Evolutionary conservation across 495 filamentous ascomycete species (phyloP).

Genomic region (Neurospora sp.): DNA sequence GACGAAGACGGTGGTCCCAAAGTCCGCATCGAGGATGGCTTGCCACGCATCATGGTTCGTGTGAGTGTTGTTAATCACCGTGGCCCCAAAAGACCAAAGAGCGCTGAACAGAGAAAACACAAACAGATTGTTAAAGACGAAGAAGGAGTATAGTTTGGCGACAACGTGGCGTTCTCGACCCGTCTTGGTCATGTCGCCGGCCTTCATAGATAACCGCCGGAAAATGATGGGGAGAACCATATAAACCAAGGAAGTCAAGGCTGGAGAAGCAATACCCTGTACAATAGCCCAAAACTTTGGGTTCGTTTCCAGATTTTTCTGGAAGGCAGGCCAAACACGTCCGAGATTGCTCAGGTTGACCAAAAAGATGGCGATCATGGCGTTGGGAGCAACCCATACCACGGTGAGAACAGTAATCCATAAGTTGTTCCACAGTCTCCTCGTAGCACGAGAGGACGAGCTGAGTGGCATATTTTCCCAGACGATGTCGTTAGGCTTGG

Average conservation of each 20-base stretch:
- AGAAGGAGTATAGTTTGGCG: slow-evolving; percentile 87
- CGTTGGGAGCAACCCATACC: slow-evolving; percentile 91
- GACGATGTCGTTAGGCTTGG: slow-evolving; percentile 83
- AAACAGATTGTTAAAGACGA: slow-evolving; percentile 93
- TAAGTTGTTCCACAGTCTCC: slow-evolving; percentile 65
- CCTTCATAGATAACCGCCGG: slow-evolving; percentile 64
- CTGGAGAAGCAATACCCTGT: slow-evolving; percentile 90
- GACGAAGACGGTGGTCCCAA: slow-evolving; percentile 51
- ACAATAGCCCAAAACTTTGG: slow-evolving; percentile 69
- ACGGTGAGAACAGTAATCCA: slow-evolving; percentile 76
- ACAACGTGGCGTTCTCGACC: slow-evolving; percentile 89
- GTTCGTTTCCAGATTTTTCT: slow-evolving; percentile 49
- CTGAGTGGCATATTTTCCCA: slow-evolving; percentile 84
- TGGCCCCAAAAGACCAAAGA: slow-evolving; percentile 59
- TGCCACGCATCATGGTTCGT: slow-evolving; percentile 47
- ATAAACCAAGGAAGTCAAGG: slow-evolving; percentile 81
- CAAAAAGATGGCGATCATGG: slow-evolving; percentile 87
- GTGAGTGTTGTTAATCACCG: slow-evolving; percentile 45
- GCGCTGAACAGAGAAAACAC: slow-evolving; percentile 85
- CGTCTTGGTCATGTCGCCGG: slow-evolving; percentile 84
- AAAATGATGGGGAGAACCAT: slow-evolving; percentile 84
- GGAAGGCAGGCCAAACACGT: slow-evolving; percentile 69
- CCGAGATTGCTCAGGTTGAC: slow-evolving; percentile 75
- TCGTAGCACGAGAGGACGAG: slow-evolving; percentile 55
- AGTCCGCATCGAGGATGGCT: slow-evolving; percentile 51